Percentiles rank a stretch among this genome's conserved stretches.
These are phyloP conservation scores for Lactarius deliciosus DNA, from an alignment of 768 basidiomycete genomes.

Conservation along the genomic window DNA sequence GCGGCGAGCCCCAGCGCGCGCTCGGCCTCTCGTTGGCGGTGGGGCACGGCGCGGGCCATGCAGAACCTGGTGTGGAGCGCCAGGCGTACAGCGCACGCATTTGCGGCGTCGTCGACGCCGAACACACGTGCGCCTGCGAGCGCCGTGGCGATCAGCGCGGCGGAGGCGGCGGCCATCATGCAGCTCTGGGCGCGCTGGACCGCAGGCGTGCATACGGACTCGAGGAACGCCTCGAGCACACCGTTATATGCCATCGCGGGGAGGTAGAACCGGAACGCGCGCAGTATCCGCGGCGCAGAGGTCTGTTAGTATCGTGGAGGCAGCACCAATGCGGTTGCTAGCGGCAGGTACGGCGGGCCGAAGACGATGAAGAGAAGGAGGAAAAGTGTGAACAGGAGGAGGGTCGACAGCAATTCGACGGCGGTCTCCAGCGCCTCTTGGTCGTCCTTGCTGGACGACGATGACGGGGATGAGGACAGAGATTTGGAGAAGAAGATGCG, in stretches of 20 bases:
- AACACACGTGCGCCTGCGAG: too few species aligned
- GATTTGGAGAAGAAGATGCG: slow-evolving; percentile 85
- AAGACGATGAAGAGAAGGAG: slow-evolving; percentile 73
- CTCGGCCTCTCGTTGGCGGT: background rate
- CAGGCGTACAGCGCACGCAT: slow-evolving; percentile 63
- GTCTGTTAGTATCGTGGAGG: slow-evolving; percentile 66
- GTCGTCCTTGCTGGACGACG: slow-evolving; percentile 2
- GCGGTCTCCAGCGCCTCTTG: slow-evolving; percentile 37
- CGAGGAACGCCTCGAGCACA: slow-evolving; percentile 86
- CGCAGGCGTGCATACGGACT: slow-evolving; percentile 63
- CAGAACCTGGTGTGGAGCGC: slow-evolving; percentile 53
- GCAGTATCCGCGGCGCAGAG: slow-evolving; percentile 75
- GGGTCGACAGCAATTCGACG: slow-evolving; percentile 46
- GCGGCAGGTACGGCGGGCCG: slow-evolving; percentile 69
- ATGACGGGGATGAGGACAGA: slow-evolving; percentile 28
- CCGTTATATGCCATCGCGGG: slow-evolving; percentile 91
- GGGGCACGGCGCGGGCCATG: slow-evolving; percentile 18
- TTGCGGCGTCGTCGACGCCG: too few species aligned
- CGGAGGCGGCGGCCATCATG: slow-evolving; percentile 82
- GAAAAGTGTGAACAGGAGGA: slow-evolving; percentile 66
- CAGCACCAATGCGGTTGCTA: slow-evolving; percentile 67
- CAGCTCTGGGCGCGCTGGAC: slow-evolving; percentile 55
- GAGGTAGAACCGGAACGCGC: slow-evolving; percentile 84
- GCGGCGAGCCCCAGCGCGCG: background rate
- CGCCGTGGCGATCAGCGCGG: slow-evolving; percentile 59